phyloP scores from a whole-genome alignment of 768 basidiomycete genomes.

The Gymnopilus junonius region DNA sequence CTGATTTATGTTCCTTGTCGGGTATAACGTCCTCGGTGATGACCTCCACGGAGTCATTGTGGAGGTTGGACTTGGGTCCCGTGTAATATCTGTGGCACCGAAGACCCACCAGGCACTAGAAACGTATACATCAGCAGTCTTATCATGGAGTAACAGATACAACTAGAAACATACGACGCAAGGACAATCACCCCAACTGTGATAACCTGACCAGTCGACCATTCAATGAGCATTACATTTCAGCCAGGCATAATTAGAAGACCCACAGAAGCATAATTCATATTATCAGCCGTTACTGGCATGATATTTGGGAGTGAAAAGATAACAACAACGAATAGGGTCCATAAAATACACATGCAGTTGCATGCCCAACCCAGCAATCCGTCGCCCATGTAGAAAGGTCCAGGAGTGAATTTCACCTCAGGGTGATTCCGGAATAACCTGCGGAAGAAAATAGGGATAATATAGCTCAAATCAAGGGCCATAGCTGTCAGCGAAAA shows the following conservation, averaged over 20 bases:
- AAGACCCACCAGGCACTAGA: conserved; percentile 55
- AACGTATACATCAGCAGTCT: conserved; percentile 7
- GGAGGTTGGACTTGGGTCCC: conserved; percentile 61
- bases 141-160: conserved; percentile 1
- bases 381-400: conserved; percentile 84
- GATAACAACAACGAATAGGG: conserved; percentile 68
- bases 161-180: conserved; percentile 46
- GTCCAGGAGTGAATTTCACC: conserved; percentile 83
- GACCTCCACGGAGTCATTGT: conserved; percentile 27
- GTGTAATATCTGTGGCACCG: conserved; percentile 59
- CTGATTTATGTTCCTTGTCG: conserved; percentile 10
- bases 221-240: neutral
- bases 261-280: conserved; percentile 82
- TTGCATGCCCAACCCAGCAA: conserved; percentile 65
- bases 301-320: conserved; percentile 72
- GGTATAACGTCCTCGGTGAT: conserved; percentile 14
- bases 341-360: conserved; percentile 69
- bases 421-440: conserved; percentile 75
- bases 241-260: neutral
- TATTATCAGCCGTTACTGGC: conserved; percentile 72
- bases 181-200: conserved; percentile 56
- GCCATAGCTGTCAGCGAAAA: conserved; percentile 84
- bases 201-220: conserved; percentile 42
- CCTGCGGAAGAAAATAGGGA: conserved; percentile 79
- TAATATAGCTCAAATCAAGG: conserved; percentile 79